phyloP scores from a whole-genome alignment of 192 early-diverging fungal genomes.

The Coemansia sp. region DNA sequence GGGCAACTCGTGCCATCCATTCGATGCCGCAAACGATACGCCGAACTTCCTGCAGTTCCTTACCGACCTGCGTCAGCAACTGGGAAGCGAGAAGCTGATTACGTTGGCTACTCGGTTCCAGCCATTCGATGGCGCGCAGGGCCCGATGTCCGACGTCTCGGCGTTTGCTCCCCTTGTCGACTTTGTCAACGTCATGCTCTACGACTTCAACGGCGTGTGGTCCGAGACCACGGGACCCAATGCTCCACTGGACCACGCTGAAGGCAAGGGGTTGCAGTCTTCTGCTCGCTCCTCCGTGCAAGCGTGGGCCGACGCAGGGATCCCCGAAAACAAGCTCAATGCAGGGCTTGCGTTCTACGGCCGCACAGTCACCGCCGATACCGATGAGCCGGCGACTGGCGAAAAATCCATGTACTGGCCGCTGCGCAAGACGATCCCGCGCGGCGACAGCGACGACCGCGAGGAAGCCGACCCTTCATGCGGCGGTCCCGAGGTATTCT shows the following conservation, averaged over 20 bases:
- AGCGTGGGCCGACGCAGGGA: conserved; percentile 61
- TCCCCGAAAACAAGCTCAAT: conserved; percentile 62
- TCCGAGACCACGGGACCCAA: conserved; percentile 64
- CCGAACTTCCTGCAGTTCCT: conserved; percentile 65
- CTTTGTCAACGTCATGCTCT: conserved; percentile 71
- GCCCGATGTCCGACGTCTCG: conserved; percentile 59
- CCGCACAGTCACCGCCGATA: conserved; percentile 49
- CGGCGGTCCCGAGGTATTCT: conserved; percentile 52
- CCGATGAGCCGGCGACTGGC: conserved; percentile 22
- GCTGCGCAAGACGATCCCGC: conserved; percentile 47
- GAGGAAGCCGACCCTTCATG: conserved; percentile 41
- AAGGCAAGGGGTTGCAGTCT: conserved; percentile 33
- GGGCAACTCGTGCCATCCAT: conserved; percentile 46
- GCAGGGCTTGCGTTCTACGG: conserved; percentile 69
- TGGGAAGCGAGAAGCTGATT: conserved; percentile 57
- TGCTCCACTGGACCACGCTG: conserved; percentile 55
- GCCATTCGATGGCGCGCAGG: conserved; percentile 60
- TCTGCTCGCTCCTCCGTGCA: conserved; percentile 55
- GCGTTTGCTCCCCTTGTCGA: conserved; percentile 63
- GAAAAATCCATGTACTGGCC: conserved; percentile 39
- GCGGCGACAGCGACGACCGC: conserved; percentile 61
- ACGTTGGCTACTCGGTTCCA: conserved; percentile 66
- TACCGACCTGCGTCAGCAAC: conserved; percentile 57
- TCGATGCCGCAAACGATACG: conserved; percentile 59
- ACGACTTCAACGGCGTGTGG: conserved; percentile 70